phyloP scores from a whole-genome alignment of 306 rosid genomes.

The Trichosanthes truncata region DNA sequence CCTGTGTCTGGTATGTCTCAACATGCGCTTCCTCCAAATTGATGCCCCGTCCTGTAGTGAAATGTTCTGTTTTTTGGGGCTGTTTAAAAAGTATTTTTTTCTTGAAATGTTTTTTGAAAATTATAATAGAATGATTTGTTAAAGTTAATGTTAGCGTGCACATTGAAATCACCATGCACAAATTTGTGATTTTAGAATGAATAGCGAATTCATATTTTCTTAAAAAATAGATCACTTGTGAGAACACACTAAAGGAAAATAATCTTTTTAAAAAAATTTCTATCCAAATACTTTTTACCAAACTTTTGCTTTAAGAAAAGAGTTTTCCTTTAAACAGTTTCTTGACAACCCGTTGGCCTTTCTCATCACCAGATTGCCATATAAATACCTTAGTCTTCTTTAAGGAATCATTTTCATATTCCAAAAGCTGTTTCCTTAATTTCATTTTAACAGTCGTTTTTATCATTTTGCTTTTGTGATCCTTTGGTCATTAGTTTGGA shows the following conservation, averaged over 20 bases:
- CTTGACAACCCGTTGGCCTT: neutral
- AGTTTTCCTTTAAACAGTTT: neutral
- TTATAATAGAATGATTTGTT: neutral
- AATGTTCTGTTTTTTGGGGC: neutral
- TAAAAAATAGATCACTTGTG: neutral
- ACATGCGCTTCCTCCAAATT: neutral
- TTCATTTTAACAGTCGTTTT: neutral
- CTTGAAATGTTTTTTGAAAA: neutral
- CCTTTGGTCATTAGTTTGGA: neutral
- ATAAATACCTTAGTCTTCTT: neutral
- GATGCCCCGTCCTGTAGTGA: neutral
- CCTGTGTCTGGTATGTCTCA: neutral
- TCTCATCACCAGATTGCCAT: neutral
- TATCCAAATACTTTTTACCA: neutral
- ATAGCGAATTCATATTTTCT: neutral
- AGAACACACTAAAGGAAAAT: neutral
- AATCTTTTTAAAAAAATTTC: neutral
- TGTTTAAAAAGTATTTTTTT: neutral
- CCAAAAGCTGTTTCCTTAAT: neutral
- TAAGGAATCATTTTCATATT: neutral
- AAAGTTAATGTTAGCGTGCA: neutral
- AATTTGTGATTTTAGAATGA: neutral
- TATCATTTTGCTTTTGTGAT: neutral
- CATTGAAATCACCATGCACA: neutral
- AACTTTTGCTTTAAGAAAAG: neutral